These are phyloP conservation scores for Blumeriella jaapii DNA, from an alignment of 2,329 filamentous ascomycete species.

Conservation along the genomic window DNA sequence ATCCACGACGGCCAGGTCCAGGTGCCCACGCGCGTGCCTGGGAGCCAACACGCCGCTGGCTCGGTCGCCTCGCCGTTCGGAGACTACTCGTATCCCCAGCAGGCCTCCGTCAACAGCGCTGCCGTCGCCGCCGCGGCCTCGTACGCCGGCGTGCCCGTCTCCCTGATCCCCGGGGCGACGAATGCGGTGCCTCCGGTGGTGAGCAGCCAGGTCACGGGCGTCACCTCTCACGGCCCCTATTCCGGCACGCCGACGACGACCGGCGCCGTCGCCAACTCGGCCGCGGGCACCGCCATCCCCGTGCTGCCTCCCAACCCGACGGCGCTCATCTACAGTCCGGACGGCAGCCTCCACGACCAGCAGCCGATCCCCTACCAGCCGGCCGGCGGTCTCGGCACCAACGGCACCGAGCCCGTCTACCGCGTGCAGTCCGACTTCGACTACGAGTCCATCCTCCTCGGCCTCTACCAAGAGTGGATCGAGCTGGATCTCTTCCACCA, in stretches of 20 bases:
- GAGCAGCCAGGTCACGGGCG: conserved; percentile 40
- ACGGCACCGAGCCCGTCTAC: conserved; percentile 66
- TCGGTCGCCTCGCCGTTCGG: conserved; percentile 8
- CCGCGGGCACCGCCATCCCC: conserved; percentile 46
- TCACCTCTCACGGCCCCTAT: conserved; percentile 58
- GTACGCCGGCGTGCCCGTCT: conserved; percentile 18
- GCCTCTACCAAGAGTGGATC: conserved; percentile 74
- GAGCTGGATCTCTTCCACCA: conserved; percentile 76
- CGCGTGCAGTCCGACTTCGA: conserved; percentile 73
- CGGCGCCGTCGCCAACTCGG: conserved; percentile 50
- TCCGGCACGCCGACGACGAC: conserved; percentile 56
- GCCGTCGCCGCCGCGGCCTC: conserved; percentile 19
- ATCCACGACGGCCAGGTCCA: conserved; percentile 12
- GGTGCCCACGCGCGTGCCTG: background rate
- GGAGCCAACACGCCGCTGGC: background rate
- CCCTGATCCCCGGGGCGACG: conserved; percentile 22
- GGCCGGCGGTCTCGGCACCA: conserved; percentile 63
- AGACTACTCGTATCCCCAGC: conserved; percentile 19
- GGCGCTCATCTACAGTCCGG: conserved; percentile 59
- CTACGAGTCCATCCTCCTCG: conserved; percentile 61
- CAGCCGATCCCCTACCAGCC: conserved; percentile 64
- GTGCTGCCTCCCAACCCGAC: conserved; percentile 46
- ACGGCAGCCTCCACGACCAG: conserved; percentile 55
- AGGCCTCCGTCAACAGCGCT: conserved; percentile 19
- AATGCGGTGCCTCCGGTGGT: conserved; percentile 29